phyloP scores from a whole-genome alignment of 2,329 filamentous ascomycete genomes.

The Aspergillus sp. region DNA sequence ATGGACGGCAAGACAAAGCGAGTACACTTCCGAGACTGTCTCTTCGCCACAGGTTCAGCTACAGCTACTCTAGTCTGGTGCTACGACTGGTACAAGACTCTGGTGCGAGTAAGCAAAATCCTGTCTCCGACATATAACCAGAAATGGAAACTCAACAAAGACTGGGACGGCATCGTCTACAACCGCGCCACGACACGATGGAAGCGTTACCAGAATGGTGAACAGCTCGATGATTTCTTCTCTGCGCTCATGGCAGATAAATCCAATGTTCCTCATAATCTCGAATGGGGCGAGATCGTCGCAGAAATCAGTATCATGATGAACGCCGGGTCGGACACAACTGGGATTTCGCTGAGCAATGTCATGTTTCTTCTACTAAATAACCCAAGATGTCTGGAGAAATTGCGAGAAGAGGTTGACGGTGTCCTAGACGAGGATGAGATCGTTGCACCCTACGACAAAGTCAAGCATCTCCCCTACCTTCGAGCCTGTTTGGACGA shows the following conservation, averaged over 20 bases:
- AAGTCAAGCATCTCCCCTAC: slow-evolving; percentile 52
- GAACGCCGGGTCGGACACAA: slow-evolving; percentile 55
- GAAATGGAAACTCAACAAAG: slow-evolving; percentile 22
- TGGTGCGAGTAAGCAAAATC: slow-evolving; percentile 19
- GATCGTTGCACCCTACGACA: slow-evolving; percentile 50
- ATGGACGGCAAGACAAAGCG: slow-evolving; percentile 24
- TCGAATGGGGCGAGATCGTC: slow-evolving; percentile 60
- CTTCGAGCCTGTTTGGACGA: slow-evolving; percentile 55
- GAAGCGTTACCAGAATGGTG: slow-evolving; percentile 40
- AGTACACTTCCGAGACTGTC: slow-evolving; percentile 23
- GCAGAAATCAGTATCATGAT: slow-evolving; percentile 49
- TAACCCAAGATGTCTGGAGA: slow-evolving; percentile 42
- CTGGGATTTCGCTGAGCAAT: slow-evolving; percentile 54
- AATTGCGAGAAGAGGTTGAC: slow-evolving; percentile 48
- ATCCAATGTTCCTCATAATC: slow-evolving; percentile 41
- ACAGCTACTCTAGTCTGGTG: slow-evolving; percentile 26
- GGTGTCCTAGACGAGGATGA: slow-evolving; percentile 43
- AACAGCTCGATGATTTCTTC: slow-evolving; percentile 61
- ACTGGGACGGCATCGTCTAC: slow-evolving; percentile 24
- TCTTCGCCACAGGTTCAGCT: slow-evolving; percentile 12
- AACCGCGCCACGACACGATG: slow-evolving; percentile 21
- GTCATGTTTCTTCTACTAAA: slow-evolving; percentile 54
- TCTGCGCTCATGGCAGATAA: slow-evolving; percentile 53
- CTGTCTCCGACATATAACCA: slow-evolving; percentile 21
- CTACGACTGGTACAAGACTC: slow-evolving; percentile 23